Conservation (phyloP, 2,329 filamentous ascomycete genomes). For the Pestalotiopsis sp. region DNA sequence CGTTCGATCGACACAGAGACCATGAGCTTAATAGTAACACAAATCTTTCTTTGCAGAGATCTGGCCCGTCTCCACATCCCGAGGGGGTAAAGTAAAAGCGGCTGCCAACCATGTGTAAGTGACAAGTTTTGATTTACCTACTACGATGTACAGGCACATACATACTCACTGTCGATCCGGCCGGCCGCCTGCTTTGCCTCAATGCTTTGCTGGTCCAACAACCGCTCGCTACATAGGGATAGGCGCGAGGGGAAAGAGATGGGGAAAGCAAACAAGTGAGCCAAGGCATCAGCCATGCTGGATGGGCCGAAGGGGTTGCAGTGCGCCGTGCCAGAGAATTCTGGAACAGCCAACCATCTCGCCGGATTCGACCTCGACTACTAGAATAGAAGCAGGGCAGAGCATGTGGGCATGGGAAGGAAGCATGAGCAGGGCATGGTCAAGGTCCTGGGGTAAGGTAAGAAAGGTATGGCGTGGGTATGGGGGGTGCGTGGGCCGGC, state of each 20-base stretch:
- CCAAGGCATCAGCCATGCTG: not conserved
- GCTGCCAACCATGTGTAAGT: not conserved
- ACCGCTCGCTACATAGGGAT: not conserved
- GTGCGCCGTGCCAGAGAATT: conserved; percentile 7
- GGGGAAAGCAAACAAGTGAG: not conserved
- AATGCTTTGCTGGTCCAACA: not conserved
- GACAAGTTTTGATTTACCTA: not conserved
- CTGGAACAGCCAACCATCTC: conserved; percentile 7
- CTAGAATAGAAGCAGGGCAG: not conserved
- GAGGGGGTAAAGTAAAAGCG: not conserved
- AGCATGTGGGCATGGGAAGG: conserved; percentile 3
- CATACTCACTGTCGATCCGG: not conserved
- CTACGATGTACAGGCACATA: not conserved
- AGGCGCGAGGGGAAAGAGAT: not conserved
- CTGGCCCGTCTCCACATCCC: not conserved
- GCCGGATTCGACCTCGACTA: not conserved
- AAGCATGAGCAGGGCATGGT: not conserved
- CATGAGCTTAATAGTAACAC: not conserved
- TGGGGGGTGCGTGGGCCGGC: not conserved
- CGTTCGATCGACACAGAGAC: not conserved
- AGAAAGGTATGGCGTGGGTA: not conserved
- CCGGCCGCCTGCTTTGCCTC: no score
- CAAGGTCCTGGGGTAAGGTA: no score
- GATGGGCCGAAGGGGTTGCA: conserved; percentile 11
- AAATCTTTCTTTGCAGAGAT: not conserved